A percentile compares a stretch with the other conserved stretches of the same genome.
phyloP scores from a whole-genome alignment of 257 asterid species.

The Apocynum venetum region DNA sequence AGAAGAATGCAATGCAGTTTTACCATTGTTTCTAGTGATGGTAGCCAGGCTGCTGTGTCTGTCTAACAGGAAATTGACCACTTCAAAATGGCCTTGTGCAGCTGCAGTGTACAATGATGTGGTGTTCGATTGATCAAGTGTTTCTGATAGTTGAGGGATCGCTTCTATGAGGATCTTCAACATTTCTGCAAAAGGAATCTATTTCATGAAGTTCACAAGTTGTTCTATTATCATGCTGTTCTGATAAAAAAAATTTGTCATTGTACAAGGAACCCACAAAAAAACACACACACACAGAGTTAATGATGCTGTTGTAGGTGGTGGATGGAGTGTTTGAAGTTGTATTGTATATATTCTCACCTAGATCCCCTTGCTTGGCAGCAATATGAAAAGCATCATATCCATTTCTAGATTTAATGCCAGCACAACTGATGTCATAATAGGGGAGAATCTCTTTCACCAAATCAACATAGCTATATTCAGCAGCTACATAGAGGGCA shows the following conservation, averaged over 20 bases:
- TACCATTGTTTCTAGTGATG: constrained; percentile 63
- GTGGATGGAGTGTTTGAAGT: no score
- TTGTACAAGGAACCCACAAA: neutral
- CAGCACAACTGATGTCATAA: constrained; percentile 49
- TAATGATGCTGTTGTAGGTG: no score
- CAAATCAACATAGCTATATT: constrained; percentile 43
- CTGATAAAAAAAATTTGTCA: no score
- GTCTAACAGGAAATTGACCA: constrained; percentile 58
- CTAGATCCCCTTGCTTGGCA: constrained; percentile 63
- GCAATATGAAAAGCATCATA: constrained; percentile 79
- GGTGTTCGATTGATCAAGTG: constrained; percentile 69
- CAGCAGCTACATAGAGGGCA: constrained; percentile 66
- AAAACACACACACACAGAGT: no score
- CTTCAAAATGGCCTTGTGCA: constrained; percentile 64
- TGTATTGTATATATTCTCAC: constrained; percentile 23
- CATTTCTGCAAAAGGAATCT: constrained; percentile 38
- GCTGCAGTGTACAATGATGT: constrained; percentile 68
- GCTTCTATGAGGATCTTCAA: constrained; percentile 55
- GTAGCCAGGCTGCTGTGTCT: constrained; percentile 54
- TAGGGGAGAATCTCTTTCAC: constrained; percentile 55
- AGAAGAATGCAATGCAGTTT: constrained; percentile 68
- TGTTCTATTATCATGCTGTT: neutral
- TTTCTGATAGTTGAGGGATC: constrained; percentile 56
- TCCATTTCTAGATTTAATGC: constrained; percentile 65
- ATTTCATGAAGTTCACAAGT: neutral